phyloP scores from a whole-genome alignment of 108 stramenopile species.

The Bacterosira constricta region DNA sequence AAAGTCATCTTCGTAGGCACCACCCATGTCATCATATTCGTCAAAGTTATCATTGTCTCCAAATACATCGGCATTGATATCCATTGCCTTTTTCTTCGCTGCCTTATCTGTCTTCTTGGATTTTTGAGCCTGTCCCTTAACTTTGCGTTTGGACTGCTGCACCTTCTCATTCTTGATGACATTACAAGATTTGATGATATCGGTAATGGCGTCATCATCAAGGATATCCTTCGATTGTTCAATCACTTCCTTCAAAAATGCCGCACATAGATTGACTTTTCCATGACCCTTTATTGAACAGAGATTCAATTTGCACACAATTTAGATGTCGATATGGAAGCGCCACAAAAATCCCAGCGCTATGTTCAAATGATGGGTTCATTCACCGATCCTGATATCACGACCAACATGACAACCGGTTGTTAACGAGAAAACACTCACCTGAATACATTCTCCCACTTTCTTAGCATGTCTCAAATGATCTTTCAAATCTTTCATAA shows the following conservation, averaged over 20 bases:
- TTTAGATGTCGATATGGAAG: not conserved
- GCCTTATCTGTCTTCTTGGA: slow-evolving; percentile 86
- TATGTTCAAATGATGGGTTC: not conserved
- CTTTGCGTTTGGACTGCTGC: slow-evolving; percentile 81
- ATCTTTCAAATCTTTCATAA: slow-evolving; percentile 87
- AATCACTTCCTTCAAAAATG: slow-evolving; percentile 84
- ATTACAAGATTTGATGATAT: slow-evolving; percentile 88
- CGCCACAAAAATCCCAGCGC: not conserved
- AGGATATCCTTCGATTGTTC: slow-evolving; percentile 83
- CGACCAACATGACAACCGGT: not conserved
- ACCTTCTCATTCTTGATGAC: slow-evolving; percentile 94
- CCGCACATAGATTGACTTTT: slow-evolving; percentile 75
- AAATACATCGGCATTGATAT: slow-evolving; percentile 77
- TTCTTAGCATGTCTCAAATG: slow-evolving; percentile 89
- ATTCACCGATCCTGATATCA: not conserved
- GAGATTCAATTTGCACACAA: not conserved
- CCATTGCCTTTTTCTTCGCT: slow-evolving; percentile 77
- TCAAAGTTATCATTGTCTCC: slow-evolving; percentile 88
- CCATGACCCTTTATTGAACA: slow-evolving; percentile 61
- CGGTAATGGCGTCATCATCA: slow-evolving; percentile 84
- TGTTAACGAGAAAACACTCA: slow-evolving; percentile 44
- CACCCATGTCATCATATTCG: slow-evolving; percentile 84
- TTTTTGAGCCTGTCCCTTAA: slow-evolving; percentile 90
- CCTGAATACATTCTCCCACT: slow-evolving; percentile 76
- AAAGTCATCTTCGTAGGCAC: slow-evolving; percentile 85